Base-by-base conservation (phyloP, 1,284 basidiomycete species). In the Stereum hirsutum region DNA sequence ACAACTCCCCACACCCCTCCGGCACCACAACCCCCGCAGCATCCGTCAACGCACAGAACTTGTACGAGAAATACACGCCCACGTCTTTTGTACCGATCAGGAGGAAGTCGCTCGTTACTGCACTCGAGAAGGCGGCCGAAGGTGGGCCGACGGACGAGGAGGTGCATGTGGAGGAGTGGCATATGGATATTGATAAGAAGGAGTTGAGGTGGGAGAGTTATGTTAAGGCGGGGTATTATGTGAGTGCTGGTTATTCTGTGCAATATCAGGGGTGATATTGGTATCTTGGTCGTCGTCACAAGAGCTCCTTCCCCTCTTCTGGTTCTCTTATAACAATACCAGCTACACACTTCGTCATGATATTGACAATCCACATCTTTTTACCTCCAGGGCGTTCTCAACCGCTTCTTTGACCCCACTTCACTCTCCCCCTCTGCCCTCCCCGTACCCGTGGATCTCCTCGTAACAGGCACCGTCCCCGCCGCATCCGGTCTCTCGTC, bases 181-280 rank as follows among this genome's bases (percentile, higher is more conserved):
- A 82, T 52, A 64, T 91, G 14, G 79, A 81, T 33, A 88, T 90
- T 46, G 73, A 85, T 53, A 79, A 74, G 34, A 67, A 70, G 23
- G 75, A 82, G 51, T 63, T 87, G 26, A 66, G 83, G 43, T 92
- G 89, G 90, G 85, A 88, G 56, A 88, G 83, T 57, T 92, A 91
- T 58, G 78, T 91, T 54, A 90, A 90, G 58, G 88, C 85, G 11
- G 80, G 81, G 8, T 86, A 86, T 52, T 84, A 81, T 58, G 84
- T 85, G 43, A 44, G 61, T 55, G 26, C 38, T 45, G 60, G 15
- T n/a, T 37, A 37, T 40, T 17, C 43, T n/a, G n/a, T n/a, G n/a
- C n/a, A n/a, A n/a, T n/a, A n/a, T n/a, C n/a, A n/a, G n/a, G n/a
- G n/a, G n/a, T n/a, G n/a, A n/a, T n/a, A n/a, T n/a, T n/a, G n/a